Conservation (phyloP, 2,329 filamentous ascomycete genomes). For the Aspergillus quadricinctus region DNA sequence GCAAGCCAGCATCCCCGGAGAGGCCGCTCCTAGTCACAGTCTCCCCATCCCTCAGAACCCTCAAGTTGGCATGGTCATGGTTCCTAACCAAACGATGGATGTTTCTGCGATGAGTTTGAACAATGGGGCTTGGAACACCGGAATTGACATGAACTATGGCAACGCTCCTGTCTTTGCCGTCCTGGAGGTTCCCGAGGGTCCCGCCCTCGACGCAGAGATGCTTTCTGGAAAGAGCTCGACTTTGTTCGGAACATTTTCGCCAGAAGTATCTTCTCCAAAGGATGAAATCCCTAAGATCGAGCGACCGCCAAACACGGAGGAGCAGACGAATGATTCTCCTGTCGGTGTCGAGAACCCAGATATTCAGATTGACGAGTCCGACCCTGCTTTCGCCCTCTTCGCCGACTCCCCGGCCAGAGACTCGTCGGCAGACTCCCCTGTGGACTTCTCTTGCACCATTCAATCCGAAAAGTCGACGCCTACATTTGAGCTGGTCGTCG, state of each 20-base stretch:
- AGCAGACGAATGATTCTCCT: conserved; percentile 10
- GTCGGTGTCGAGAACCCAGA: conserved; percentile 23
- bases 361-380: conserved; percentile 54
- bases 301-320: conserved; percentile 22
- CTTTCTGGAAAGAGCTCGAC: conserved; percentile 69
- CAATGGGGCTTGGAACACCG: conserved; percentile 42
- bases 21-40: conserved; percentile 58
- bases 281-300: conserved; percentile 48
- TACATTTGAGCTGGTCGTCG: conserved; percentile 62
- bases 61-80: conserved; percentile 71
- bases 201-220: conserved; percentile 54
- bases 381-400: conserved; percentile 46
- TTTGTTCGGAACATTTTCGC: conserved; percentile 42
- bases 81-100: conserved; percentile 74
- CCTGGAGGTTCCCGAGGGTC: conserved; percentile 63
- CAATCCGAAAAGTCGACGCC: conserved; percentile 61
- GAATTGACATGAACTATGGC: conserved; percentile 42
- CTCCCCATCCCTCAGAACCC: conserved; percentile 58
- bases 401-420: conserved; percentile 47
- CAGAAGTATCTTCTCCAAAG: conserved; percentile 44
- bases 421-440: conserved; percentile 27
- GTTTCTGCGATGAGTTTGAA: conserved; percentile 65
- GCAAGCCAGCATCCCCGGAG: conserved; percentile 57
- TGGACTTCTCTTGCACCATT: conserved; percentile 44
- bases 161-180: conserved; percentile 60